Evolutionary conservation across 2,329 filamentous ascomycete species (phyloP).

Genomic region (Colletotrichum higginsianum): DNA sequence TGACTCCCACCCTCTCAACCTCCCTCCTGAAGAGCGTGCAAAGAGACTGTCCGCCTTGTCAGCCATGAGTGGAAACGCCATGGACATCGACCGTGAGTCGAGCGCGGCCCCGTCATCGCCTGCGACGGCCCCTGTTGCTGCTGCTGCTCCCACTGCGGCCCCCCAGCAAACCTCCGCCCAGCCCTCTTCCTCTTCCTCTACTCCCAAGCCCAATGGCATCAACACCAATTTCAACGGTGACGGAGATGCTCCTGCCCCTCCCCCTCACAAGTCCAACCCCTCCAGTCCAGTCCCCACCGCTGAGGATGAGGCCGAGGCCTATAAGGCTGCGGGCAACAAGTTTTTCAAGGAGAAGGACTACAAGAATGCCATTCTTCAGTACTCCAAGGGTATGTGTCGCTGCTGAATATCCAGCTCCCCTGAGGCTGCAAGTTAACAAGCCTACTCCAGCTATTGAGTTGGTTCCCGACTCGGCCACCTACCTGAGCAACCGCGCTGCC

Average conservation of each 20-base stretch:
- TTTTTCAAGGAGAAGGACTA: slow-evolving; percentile 98
- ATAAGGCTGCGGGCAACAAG: slow-evolving; percentile 94
- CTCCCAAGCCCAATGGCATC: slow-evolving; percentile 66
- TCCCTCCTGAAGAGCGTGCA: slow-evolving; percentile 85
- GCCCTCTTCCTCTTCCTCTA: slow-evolving; percentile 65
- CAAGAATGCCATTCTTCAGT: slow-evolving; percentile 88
- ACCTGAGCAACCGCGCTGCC: slow-evolving; percentile 94
- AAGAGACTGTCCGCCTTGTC: slow-evolving; percentile 78
- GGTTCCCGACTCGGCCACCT: slow-evolving; percentile 88
- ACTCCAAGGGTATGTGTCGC: slow-evolving; percentile 85
- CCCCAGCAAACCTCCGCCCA: slow-evolving; percentile 53
- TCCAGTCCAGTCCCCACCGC: slow-evolving; percentile 69
- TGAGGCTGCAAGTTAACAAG: slow-evolving; percentile 20
- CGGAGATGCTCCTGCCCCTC: slow-evolving; percentile 74
- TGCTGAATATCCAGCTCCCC: slow-evolving; percentile 4
- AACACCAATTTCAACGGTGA: slow-evolving; percentile 62
- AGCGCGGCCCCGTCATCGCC: slow-evolving; percentile 68
- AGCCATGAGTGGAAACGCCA: slow-evolving; percentile 74
- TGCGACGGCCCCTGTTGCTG: slow-evolving; percentile 55
- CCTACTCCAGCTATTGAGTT: slow-evolving; percentile 84
- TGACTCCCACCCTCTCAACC: slow-evolving; percentile 89
- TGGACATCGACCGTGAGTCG: slow-evolving; percentile 83
- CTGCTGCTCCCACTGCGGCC: slow-evolving; percentile 50
- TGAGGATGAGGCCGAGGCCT: slow-evolving; percentile 86
- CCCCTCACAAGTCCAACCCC: slow-evolving; percentile 78